Percentiles rank a stretch among this genome's conserved stretches.
Conservation (phyloP, 345 rosid genomes). For the Eucalyptus sp. region DNA sequence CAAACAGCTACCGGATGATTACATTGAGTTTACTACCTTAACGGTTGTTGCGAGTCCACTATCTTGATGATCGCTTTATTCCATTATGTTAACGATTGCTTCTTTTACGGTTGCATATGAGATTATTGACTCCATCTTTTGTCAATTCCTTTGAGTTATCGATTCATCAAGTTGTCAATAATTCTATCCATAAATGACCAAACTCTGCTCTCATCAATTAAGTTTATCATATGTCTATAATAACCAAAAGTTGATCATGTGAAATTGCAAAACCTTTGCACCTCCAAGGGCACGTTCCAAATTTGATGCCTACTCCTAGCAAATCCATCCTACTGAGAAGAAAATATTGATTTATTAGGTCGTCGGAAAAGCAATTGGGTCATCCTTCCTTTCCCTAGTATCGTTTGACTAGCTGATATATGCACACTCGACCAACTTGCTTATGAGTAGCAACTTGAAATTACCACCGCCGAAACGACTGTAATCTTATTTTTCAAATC, state of each 20-base stretch:
- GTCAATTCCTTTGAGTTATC: too few species aligned
- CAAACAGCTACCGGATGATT: background rate
- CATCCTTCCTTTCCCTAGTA: background rate
- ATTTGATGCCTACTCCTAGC: background rate
- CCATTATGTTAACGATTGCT: too few species aligned
- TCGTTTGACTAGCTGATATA: background rate
- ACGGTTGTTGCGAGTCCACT: too few species aligned
- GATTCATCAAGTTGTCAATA: too few species aligned
- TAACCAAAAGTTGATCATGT: too few species aligned
- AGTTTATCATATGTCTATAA: too few species aligned
- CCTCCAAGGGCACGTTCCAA: background rate
- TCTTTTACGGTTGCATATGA: rapidly evolving
- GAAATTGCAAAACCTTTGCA: background rate
- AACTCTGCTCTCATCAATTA: too few species aligned
- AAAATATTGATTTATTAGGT: background rate
- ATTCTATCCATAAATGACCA: too few species aligned
- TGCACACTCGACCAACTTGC: background rate
- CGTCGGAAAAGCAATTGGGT: background rate
- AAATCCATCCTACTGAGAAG: background rate
- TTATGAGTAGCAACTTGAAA: background rate
- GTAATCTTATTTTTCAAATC: background rate
- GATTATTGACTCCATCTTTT: too few species aligned
- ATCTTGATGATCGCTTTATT: too few species aligned
- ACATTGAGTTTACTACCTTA: too few species aligned
- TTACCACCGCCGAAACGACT: background rate